A percentile compares a stretch with the other conserved stretches of the same genome.
These are phyloP conservation scores for Chalaropsis thielavioides DNA, from an alignment of 2,329 filamentous ascomycete genomes.

Conservation along the genomic window DNA sequence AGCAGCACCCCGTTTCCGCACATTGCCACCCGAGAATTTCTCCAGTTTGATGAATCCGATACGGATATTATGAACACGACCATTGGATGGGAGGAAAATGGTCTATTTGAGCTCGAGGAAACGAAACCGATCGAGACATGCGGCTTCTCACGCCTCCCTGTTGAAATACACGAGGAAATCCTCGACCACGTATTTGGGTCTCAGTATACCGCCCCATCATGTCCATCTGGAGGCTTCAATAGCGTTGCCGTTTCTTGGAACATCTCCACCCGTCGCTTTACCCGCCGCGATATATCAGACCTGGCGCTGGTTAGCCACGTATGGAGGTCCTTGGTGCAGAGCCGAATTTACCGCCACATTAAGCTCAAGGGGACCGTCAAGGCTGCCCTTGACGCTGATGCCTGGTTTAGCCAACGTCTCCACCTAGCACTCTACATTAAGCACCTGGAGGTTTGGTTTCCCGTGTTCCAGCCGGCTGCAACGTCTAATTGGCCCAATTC, in stretches of 20 bases:
- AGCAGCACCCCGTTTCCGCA: constrained; percentile 48
- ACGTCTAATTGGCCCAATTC: background rate
- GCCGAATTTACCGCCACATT: constrained; percentile 59
- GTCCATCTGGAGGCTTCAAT: constrained; percentile 33
- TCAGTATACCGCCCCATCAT: constrained; percentile 46
- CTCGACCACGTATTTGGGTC: constrained; percentile 56
- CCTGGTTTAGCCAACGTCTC: constrained; percentile 44
- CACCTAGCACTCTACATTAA: constrained; percentile 51
- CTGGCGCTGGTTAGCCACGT: constrained; percentile 45
- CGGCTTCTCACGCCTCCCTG: constrained; percentile 39
- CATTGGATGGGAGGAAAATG: background rate
- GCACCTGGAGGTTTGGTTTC: constrained; percentile 66
- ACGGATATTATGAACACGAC: background rate
- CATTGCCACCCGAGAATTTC: constrained; percentile 32
- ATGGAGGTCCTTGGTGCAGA: constrained; percentile 57
- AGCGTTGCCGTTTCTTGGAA: constrained; percentile 27
- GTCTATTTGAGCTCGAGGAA: background rate
- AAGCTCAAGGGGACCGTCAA: constrained; percentile 57
- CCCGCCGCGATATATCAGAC: constrained; percentile 51
- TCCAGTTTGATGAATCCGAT: background rate
- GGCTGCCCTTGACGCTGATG: constrained; percentile 43
- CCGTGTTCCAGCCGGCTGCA: constrained; percentile 45
- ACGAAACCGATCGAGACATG: background rate
- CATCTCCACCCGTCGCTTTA: constrained; percentile 46
- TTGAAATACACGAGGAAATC: constrained; percentile 58